These are phyloP conservation scores for Sarocladium strictum DNA, from an alignment of 2,329 filamentous ascomycete species.

Conservation along the genomic window DNA sequence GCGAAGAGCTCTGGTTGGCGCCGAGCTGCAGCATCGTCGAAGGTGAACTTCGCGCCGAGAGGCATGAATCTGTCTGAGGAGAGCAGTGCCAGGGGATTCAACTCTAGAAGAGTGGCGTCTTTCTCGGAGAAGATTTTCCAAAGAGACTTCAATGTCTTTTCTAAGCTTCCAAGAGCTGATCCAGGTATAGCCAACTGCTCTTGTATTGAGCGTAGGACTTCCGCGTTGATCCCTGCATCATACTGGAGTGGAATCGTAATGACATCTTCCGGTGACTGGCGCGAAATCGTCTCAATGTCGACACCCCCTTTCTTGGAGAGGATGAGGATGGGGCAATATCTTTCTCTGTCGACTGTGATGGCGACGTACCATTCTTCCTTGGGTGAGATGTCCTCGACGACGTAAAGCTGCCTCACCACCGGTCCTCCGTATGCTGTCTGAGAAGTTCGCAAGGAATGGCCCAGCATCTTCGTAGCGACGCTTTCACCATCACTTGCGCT, in stretches of 20 bases:
- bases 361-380: conserved; percentile 32
- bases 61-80: conserved; percentile 19
- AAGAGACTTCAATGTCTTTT: conserved; percentile 16
- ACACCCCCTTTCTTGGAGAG: conserved; percentile 20
- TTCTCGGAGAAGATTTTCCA: conserved; percentile 35
- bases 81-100: conserved; percentile 28
- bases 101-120: conserved; percentile 41
- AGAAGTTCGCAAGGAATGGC: neutral
- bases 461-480: conserved; percentile 18
- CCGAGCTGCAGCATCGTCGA: conserved; percentile 41
- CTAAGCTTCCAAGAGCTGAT: conserved; percentile 13
- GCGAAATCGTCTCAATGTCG: conserved; percentile 16
- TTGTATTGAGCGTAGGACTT: conserved; percentile 15
- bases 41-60: conserved; percentile 33
- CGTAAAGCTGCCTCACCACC: conserved; percentile 26
- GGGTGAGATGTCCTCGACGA: conserved; percentile 24
- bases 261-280: conserved; percentile 3
- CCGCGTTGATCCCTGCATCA: conserved; percentile 20
- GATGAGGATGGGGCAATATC: conserved; percentile 29
- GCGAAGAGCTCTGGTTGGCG: conserved; percentile 34
- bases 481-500: conserved; percentile 14
- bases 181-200: conserved; percentile 4
- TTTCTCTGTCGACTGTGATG: conserved; percentile 37
- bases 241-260: conserved; percentile 19
- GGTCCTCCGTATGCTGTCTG: conserved; percentile 8